phyloP scores from a whole-genome alignment of 2,329 filamentous ascomycete genomes.

The Fusarium protoensiforme region DNA sequence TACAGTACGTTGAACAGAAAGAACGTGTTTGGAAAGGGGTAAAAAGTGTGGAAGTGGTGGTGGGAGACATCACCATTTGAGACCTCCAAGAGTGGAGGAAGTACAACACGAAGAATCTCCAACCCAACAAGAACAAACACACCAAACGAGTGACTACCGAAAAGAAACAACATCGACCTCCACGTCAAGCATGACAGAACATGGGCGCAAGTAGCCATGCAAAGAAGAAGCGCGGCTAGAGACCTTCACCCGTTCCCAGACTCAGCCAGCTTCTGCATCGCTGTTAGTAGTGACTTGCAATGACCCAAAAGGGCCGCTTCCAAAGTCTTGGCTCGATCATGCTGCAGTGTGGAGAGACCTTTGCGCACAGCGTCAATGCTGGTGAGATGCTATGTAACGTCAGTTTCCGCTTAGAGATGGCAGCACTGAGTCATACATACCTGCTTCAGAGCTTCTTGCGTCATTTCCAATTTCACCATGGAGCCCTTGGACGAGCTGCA shows the following conservation, averaged over 20 bases:
- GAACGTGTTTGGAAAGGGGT: neutral
- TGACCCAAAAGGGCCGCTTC: neutral
- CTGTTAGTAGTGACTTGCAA: neutral
- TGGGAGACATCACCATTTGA: neutral
- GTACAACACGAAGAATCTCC: neutral
- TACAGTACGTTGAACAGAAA: neutral
- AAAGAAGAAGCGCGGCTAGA: neutral
- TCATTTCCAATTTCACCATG: neutral
- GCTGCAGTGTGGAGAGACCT: neutral
- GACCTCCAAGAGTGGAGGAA: neutral
- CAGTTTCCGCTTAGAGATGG: neutral
- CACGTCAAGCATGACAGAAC: neutral
- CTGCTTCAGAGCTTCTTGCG: accelerated
- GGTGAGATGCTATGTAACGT: neutral
- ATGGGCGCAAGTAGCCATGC: neutral
- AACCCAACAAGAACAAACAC: neutral
- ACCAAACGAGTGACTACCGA: neutral
- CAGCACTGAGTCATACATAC: neutral
- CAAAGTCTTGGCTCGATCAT: neutral
- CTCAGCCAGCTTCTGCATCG: neutral
- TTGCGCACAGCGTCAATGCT: neutral
- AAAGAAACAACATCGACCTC: neutral
- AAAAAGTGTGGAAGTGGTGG: neutral
- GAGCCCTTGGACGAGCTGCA: neutral
- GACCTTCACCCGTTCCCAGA: neutral